Evolutionary conservation across 2,329 filamentous ascomycete species (phyloP).

Genomic region (Chrysoporthe austroafricana): DNA sequence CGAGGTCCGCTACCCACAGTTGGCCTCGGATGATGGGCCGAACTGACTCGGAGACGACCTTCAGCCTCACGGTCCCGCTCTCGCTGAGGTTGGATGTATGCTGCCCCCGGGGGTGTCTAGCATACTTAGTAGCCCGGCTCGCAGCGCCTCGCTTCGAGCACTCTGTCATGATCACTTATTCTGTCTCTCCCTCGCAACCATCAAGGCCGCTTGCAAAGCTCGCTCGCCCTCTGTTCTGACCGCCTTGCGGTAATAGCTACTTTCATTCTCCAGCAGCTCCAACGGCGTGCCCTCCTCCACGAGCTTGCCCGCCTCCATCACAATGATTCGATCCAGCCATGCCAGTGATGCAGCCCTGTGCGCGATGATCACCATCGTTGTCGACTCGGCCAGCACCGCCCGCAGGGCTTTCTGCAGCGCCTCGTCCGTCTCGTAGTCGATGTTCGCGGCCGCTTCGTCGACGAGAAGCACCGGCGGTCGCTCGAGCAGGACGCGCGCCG

Average conservation of each 20-base stretch:
- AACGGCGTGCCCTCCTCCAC: conserved; percentile 15
- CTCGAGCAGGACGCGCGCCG: conserved; percentile 33
- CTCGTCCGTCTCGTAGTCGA: conserved; percentile 20
- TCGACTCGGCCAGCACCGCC: background rate
- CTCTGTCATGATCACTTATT: background rate
- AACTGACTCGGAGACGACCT: background rate
- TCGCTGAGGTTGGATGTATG: background rate
- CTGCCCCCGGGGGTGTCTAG: too few relatives aligned
- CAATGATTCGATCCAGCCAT: conserved; percentile 15
- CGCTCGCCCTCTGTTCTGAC: background rate
- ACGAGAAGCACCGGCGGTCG: conserved; percentile 16
- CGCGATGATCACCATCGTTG: conserved; percentile 20
- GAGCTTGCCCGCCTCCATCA: conserved; percentile 10
- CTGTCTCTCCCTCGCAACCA: background rate
- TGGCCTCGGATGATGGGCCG: background rate
- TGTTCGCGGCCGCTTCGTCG: conserved; percentile 21
- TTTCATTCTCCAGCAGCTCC: background rate
- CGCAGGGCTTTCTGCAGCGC: conserved; percentile 18
- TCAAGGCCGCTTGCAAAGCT: conserved; percentile 11
- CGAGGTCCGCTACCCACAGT: background rate
- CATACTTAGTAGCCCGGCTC: background rate
- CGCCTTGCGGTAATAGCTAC: conserved; percentile 13
- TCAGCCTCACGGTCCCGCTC: background rate
- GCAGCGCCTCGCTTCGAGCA: background rate
- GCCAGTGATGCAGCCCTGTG: conserved; percentile 16